Conservation (phyloP, 73 alveolate genomes). For the Blepharisma stoltei region DNA sequence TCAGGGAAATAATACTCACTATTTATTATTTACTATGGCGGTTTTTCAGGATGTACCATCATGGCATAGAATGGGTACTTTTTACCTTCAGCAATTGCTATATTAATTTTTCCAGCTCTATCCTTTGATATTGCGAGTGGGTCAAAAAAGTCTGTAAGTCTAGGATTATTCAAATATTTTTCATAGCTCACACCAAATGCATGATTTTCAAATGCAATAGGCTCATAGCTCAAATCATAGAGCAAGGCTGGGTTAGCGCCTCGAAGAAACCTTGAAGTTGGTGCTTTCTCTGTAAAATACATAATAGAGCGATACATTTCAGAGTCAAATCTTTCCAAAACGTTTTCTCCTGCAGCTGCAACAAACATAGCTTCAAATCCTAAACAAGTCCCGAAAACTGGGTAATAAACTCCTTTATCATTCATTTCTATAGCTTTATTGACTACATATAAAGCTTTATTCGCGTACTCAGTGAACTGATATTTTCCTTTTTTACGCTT, state of each 20-base stretch:
- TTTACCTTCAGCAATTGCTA: conserved; percentile 57
- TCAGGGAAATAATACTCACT: too few relatives aligned
- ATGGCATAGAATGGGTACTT: conserved; percentile 53
- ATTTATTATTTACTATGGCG: too few relatives aligned
- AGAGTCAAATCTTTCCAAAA: conserved; percentile 10
- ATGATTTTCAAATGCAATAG: background rate
- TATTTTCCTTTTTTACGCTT: background rate
- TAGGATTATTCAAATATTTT: background rate
- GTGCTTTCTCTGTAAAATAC: background rate
- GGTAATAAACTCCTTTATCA: conserved; percentile 58
- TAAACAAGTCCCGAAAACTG: conserved; percentile 63
- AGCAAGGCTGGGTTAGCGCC: background rate
- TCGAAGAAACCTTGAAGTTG: background rate
- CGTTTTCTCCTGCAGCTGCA: conserved; percentile 2
- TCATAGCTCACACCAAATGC: background rate
- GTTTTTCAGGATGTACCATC: conserved; percentile 68
- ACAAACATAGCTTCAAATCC: conserved; percentile 45
- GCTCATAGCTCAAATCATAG: background rate
- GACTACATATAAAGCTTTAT: conserved; percentile 34
- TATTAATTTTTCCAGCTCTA: conserved; percentile 11
- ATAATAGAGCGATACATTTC: conserved; percentile 12
- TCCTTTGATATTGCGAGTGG: background rate
- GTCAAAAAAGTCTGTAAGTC: background rate
- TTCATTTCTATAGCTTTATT: conserved; percentile 36
- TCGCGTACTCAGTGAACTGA: conserved; percentile 34